Percentiles rank a stretch among this genome's conserved stretches.
phyloP scores from a whole-genome alignment of 257 asterid genomes.

The Dorcoceras hygrometricum region DNA sequence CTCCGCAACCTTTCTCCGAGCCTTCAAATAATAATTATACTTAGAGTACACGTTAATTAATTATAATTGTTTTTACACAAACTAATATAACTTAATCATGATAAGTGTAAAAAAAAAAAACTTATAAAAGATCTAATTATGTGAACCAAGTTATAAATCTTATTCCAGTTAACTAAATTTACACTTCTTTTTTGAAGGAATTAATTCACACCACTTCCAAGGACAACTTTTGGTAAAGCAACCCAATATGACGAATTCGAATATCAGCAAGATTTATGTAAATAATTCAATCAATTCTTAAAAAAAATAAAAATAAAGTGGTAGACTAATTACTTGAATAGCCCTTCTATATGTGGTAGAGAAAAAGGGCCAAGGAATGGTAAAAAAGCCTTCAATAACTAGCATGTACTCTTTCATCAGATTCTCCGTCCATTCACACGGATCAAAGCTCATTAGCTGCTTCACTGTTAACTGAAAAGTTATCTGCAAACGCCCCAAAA shows the following conservation, averaged over 20 bases:
- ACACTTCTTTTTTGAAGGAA: too few species aligned
- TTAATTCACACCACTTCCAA: too few species aligned
- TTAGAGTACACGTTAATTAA: too few species aligned
- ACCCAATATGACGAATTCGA: not conserved
- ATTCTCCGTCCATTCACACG: conserved; percentile 96
- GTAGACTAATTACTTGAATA: conserved; percentile 50
- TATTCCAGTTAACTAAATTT: too few species aligned
- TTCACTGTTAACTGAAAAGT: conserved; percentile 89
- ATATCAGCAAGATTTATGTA: not conserved
- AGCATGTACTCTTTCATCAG: conserved; percentile 97
- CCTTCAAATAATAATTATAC: conserved; percentile 37
- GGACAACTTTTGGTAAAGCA: not conserved
- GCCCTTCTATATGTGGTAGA: conserved; percentile 91
- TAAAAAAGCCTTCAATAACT: conserved; percentile 93
- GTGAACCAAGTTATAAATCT: too few species aligned
- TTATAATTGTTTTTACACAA: too few species aligned
- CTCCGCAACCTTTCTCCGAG: conserved; percentile 91
- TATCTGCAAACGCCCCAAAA: conserved; percentile 48
- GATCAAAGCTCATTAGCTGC: conserved; percentile 97
- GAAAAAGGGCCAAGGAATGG: conserved; percentile 74
- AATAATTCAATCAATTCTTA: too few species aligned
- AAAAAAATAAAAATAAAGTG: not conserved
- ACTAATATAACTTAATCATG: too few species aligned
- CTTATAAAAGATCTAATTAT: too few species aligned
- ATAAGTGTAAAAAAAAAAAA: too few species aligned